Conservation (phyloP, 2,329 filamentous ascomycete species). For the Trichoderma sp. region DNA sequence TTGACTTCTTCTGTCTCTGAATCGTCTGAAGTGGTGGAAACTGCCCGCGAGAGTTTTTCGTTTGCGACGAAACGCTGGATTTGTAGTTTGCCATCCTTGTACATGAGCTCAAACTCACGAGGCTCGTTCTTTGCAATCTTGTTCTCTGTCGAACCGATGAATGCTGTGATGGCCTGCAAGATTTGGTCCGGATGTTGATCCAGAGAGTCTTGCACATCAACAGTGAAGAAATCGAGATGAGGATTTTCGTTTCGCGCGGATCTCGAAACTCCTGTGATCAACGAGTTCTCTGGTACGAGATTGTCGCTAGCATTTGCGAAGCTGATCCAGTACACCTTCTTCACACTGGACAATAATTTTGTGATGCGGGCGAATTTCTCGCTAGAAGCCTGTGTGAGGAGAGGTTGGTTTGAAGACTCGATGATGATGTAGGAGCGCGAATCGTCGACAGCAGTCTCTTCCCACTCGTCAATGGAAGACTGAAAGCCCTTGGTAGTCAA, state of each 20-base stretch:
- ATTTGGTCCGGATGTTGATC: background rate
- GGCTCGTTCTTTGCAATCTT: background rate
- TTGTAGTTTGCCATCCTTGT: background rate
- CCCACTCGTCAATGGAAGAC: background rate
- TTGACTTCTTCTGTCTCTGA: background rate
- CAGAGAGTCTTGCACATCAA: conserved; percentile 1
- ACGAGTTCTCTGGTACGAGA: background rate
- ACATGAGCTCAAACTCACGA: background rate
- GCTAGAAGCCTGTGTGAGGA: background rate
- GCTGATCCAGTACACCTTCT: background rate
- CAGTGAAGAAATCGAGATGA: background rate
- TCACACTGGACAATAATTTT: background rate
- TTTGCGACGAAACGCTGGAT: background rate
- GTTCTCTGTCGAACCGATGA: background rate
- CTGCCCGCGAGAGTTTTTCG: background rate
- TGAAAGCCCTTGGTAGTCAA: background rate
- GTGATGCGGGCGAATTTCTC: background rate
- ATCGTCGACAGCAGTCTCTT: background rate
- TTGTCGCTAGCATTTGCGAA: background rate
- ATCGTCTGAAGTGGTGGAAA: background rate
- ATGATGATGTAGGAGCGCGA: background rate
- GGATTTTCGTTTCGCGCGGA: conserved; percentile 4
- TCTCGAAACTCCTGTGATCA: background rate
- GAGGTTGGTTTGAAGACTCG: background rate
- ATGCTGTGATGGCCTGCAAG: background rate